Evolutionary conservation across 352 stramenopile species (phyloP).

Genomic region (Globisporangium viniferum): DNA sequence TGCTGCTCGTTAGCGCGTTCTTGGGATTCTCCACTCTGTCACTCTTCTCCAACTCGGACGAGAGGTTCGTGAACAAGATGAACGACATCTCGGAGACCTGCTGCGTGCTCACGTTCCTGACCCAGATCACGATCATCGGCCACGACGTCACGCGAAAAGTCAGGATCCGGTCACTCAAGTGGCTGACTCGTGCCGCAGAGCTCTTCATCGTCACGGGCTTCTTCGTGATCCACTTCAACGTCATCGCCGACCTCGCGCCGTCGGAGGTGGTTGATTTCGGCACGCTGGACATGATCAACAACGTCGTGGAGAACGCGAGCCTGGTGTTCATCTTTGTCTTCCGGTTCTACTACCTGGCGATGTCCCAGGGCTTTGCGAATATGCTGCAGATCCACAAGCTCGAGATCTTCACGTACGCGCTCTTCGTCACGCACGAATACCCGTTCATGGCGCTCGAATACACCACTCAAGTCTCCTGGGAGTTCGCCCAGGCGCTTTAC

Average conservation of each 20-base stretch:
- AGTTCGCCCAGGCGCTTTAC: neutral
- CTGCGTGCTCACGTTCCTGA: neutral
- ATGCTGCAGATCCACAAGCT: neutral
- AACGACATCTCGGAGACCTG: neutral
- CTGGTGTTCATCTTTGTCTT: neutral
- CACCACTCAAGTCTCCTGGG: neutral
- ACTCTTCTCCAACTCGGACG: neutral
- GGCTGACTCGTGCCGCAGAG: neutral
- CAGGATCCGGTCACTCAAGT: neutral
- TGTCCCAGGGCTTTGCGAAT: neutral
- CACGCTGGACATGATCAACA: neutral
- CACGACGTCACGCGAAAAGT: neutral
- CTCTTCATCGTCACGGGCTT: neutral
- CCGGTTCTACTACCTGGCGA: neutral
- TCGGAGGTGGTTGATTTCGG: neutral
- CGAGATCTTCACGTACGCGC: neutral
- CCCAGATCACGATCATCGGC: neutral
- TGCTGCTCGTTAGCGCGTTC: neutral
- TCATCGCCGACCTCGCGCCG: neutral
- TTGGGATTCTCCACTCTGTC: neutral
- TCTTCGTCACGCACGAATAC: neutral
- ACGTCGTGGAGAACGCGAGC: neutral
- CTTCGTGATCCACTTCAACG: neutral
- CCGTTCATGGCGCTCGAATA: neutral
- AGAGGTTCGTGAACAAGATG: neutral